These are phyloP conservation scores for Suillus tomentosus DNA, from an alignment of 768 basidiomycete species.

Conservation along the genomic window DNA sequence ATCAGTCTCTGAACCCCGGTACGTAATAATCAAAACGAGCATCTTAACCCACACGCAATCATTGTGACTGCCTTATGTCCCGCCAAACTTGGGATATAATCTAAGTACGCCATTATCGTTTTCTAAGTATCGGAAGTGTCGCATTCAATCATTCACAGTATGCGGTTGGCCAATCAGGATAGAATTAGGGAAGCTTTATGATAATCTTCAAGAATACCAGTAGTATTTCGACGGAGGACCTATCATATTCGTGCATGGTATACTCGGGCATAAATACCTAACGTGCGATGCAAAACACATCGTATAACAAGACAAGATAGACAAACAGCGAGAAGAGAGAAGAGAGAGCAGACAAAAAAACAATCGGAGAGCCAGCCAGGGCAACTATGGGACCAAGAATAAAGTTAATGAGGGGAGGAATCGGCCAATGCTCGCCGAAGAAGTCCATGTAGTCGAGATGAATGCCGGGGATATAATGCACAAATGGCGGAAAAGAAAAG, in stretches of 20 bases:
- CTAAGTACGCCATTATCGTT: too few species aligned
- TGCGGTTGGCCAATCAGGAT: constrained; percentile 13
- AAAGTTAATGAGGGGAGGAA: constrained; percentile 33
- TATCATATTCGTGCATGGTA: constrained; percentile 26
- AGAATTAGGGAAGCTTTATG: constrained; percentile 28
- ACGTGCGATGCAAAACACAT: constrained; percentile 17
- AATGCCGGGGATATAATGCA: constrained; percentile 29
- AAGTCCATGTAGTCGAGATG: constrained; percentile 26
- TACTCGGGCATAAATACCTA: constrained; percentile 28
- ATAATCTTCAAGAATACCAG: constrained; percentile 31
- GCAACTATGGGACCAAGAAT: constrained; percentile 19
- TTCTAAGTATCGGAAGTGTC: neutral
- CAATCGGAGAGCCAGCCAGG: constrained; percentile 10
- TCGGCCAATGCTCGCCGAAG: constrained; percentile 17
- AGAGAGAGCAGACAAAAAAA: constrained; percentile 17
- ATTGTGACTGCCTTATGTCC: too few species aligned
- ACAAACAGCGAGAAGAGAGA: constrained; percentile 24
- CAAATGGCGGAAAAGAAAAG: constrained; percentile 12
- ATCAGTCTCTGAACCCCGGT: too few species aligned
- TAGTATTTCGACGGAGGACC: constrained; percentile 25
- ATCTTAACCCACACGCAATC: too few species aligned
- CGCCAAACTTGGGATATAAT: too few species aligned
- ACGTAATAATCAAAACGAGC: too few species aligned
- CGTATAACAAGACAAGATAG: constrained; percentile 22
- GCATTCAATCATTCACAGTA: neutral